Conservation (phyloP, 2,329 filamentous ascomycete species). For the Beauveria caledonica region DNA sequence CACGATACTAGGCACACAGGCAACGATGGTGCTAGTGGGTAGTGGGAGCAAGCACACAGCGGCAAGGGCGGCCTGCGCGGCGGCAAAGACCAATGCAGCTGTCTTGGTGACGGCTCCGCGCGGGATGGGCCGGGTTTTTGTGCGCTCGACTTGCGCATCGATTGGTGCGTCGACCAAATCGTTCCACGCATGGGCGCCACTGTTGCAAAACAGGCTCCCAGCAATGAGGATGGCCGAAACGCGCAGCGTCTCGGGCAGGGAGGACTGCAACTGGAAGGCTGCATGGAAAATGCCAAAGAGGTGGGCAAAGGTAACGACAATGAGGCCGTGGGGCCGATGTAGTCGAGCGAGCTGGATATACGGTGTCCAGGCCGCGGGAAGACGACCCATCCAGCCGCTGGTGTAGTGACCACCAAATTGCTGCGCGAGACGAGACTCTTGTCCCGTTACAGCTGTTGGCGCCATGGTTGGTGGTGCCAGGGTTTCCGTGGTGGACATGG, state of each 20-base stretch:
- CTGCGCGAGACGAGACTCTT: neutral
- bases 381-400: constrained; percentile 22
- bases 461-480: neutral
- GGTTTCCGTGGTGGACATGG: neutral
- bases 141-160: constrained; percentile 23
- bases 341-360: constrained; percentile 25
- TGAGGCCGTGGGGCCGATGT: constrained; percentile 22
- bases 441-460: neutral
- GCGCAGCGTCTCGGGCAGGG: neutral
- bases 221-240: neutral
- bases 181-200: constrained; percentile 26
- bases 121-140: constrained; percentile 24
- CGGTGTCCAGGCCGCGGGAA: constrained; percentile 25
- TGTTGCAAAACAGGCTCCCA: constrained; percentile 25
- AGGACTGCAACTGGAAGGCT: constrained; percentile 15
- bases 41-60: neutral
- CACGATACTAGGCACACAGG: constrained; percentile 21
- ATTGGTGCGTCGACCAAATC: constrained; percentile 27
- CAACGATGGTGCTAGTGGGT: constrained; percentile 14
- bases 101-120: constrained; percentile 23
- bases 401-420: constrained; percentile 26
- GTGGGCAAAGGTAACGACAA: constrained; percentile 26
- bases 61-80: constrained; percentile 17
- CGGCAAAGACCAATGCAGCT: constrained; percentile 23
- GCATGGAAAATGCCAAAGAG: constrained; percentile 24